Conservation (phyloP, 345 rosid species). For the Isatis tinctoria region DNA sequence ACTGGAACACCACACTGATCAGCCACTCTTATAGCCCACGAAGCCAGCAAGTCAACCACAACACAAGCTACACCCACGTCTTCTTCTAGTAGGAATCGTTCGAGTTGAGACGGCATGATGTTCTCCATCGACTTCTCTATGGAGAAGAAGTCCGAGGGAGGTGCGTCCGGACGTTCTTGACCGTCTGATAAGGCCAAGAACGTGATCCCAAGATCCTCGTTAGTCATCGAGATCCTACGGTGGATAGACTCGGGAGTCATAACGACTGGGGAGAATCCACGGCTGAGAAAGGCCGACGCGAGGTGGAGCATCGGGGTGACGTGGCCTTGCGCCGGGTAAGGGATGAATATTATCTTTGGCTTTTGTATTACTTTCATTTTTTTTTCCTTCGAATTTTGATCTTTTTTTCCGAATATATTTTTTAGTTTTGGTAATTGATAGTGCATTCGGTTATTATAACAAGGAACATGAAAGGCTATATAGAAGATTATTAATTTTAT, state of each 20-base stretch:
- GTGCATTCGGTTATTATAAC: neutral
- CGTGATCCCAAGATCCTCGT: conserved; percentile 22
- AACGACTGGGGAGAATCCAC: conserved; percentile 49
- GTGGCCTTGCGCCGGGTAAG: conserved; percentile 86
- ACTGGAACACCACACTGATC: conserved; percentile 46
- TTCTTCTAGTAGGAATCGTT: conserved; percentile 34
- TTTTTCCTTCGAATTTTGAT: neutral
- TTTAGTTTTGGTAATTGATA: neutral
- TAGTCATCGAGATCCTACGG: conserved; percentile 30
- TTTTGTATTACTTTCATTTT: conserved; percentile 21
- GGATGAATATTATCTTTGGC: conserved; percentile 53
- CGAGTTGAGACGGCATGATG: conserved; percentile 56
- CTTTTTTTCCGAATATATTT: neutral
- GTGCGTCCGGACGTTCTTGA: conserved; percentile 14
- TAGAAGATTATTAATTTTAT: neutral
- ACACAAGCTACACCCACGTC: conserved; percentile 42
- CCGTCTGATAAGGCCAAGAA: conserved; percentile 50
- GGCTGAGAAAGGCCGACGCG: conserved; percentile 39
- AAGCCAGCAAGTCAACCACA: conserved; percentile 68
- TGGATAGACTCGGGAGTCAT: conserved; percentile 57
- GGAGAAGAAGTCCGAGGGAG: conserved; percentile 52
- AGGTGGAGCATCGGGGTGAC: conserved; percentile 72
- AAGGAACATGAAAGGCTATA: neutral
- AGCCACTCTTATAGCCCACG: conserved; percentile 62
- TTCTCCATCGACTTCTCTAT: conserved; percentile 62